Conservation (phyloP, 2,329 filamentous ascomycete species). For the Alternaria sp. region DNA sequence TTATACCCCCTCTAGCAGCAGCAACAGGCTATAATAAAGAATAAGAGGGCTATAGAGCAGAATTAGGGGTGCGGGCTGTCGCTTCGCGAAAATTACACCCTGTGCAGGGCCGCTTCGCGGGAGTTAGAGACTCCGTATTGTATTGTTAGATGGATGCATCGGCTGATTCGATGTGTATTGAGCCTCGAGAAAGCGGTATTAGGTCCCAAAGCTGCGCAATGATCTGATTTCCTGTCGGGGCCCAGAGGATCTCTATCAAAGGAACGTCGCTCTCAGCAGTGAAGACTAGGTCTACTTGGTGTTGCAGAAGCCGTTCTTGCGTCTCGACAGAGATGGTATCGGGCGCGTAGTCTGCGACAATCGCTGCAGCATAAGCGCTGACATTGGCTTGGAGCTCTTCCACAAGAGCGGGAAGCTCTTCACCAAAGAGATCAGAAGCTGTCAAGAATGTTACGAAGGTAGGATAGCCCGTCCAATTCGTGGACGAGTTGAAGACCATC, state of each 20-base stretch:
- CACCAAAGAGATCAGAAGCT: slow-evolving; percentile 45
- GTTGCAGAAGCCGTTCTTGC: slow-evolving; percentile 51
- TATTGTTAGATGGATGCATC: slow-evolving; percentile 28
- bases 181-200: slow-evolving; percentile 46
- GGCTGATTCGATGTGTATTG: slow-evolving; percentile 38
- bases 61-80: no score
- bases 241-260: slow-evolving; percentile 56
- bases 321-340: slow-evolving; percentile 33
- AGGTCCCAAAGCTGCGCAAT: slow-evolving; percentile 51
- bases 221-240: slow-evolving; percentile 34
- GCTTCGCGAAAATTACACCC: no score
- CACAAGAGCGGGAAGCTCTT: slow-evolving; percentile 29
- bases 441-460: slow-evolving; percentile 47
- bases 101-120: no score
- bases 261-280: slow-evolving; percentile 46
- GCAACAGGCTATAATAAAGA: no score
- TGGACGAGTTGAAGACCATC: slow-evolving; percentile 32
- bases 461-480: slow-evolving; percentile 48
- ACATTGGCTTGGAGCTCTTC: slow-evolving; percentile 33
- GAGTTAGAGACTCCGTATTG: no score
- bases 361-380: slow-evolving; percentile 33
- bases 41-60: no score
- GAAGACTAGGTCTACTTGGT: slow-evolving; percentile 60
- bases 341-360: slow-evolving; percentile 25
- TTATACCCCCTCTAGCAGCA: no score